These are phyloP conservation scores for Thelonectria olida DNA, from an alignment of 2,329 filamentous ascomycete genomes.

Conservation along the genomic window DNA sequence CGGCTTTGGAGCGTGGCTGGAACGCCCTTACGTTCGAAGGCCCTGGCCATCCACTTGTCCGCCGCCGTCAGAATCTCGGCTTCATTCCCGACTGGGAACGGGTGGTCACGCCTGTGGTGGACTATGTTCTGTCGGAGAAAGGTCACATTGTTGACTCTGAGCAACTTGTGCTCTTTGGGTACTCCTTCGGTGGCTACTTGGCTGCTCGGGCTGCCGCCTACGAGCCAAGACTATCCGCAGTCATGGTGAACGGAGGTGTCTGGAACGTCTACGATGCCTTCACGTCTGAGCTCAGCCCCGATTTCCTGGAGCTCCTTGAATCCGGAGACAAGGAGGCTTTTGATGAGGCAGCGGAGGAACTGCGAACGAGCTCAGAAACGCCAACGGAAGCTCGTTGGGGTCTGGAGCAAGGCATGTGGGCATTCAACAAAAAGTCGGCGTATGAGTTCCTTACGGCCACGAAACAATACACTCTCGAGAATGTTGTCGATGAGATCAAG, in stretches of 20 bases:
- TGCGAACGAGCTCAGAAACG: not conserved
- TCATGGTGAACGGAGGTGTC: slow-evolving; percentile 50
- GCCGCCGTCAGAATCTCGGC: not conserved
- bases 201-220: slow-evolving; percentile 53
- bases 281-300: slow-evolving; percentile 45
- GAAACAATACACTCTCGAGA: slow-evolving; percentile 16
- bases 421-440: slow-evolving; percentile 19
- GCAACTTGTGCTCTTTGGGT: slow-evolving; percentile 50
- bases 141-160: slow-evolving; percentile 41
- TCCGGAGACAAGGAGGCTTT: slow-evolving; percentile 10
- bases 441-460: slow-evolving; percentile 12
- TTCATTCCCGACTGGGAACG: slow-evolving; percentile 4
- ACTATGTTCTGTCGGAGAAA: slow-evolving; percentile 32
- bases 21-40: slow-evolving; percentile 1
- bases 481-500: slow-evolving; percentile 15
- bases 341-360: slow-evolving; percentile 2
- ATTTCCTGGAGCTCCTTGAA: slow-evolving; percentile 6
- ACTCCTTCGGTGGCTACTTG: slow-evolving; percentile 53
- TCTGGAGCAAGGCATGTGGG: slow-evolving; percentile 23
- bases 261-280: slow-evolving; percentile 40
- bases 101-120: not conserved
- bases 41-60: not conserved
- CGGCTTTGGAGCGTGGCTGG: not conserved
- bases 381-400: slow-evolving; percentile 13
- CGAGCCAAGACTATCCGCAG: slow-evolving; percentile 52